Evolutionary conservation across 2,329 filamentous ascomycete genomes (phyloP).

Genomic region (Beauveria sp.): DNA sequence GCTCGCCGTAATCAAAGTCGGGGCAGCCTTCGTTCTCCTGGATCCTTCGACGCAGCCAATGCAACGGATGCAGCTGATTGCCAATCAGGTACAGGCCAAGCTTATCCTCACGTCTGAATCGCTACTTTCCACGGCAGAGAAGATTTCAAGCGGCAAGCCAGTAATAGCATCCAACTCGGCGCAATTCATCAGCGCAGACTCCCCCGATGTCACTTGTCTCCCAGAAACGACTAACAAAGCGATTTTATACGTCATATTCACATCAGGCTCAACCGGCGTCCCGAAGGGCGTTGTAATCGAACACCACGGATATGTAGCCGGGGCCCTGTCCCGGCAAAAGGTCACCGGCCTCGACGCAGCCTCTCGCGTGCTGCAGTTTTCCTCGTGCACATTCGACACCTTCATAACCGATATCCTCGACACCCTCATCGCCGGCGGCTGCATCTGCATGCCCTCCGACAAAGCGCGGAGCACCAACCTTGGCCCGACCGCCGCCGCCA

Average conservation of each 20-base stretch:
- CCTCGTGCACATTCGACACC: constrained; percentile 6
- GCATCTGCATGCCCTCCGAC: constrained; percentile 11
- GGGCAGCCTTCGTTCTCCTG: constrained; percentile 20
- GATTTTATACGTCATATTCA: constrained; percentile 36
- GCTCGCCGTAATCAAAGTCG: constrained; percentile 18
- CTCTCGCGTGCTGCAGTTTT: constrained; percentile 9
- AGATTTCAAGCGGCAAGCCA: neutral
- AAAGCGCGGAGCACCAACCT: neutral
- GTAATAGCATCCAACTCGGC: too few relatives aligned
- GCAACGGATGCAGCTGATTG: constrained; percentile 13
- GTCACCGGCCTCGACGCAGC: neutral
- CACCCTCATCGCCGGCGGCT: constrained; percentile 1
- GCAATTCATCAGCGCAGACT: too few relatives aligned
- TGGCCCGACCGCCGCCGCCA: constrained; percentile 2
- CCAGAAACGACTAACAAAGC: neutral
- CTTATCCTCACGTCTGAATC: neutral
- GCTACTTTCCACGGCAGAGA: neutral
- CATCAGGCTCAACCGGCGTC: constrained; percentile 44
- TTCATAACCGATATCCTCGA: neutral
- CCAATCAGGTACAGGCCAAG: constrained; percentile 10
- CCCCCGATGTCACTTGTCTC: neutral
- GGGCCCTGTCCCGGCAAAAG: constrained; percentile 10
- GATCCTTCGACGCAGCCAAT: constrained; percentile 16
- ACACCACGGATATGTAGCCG: constrained; percentile 13
- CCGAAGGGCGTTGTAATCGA: constrained; percentile 40